phyloP scores from a whole-genome alignment of 495 filamentous ascomycete genomes.

The Penicillium riverlandense region DNA sequence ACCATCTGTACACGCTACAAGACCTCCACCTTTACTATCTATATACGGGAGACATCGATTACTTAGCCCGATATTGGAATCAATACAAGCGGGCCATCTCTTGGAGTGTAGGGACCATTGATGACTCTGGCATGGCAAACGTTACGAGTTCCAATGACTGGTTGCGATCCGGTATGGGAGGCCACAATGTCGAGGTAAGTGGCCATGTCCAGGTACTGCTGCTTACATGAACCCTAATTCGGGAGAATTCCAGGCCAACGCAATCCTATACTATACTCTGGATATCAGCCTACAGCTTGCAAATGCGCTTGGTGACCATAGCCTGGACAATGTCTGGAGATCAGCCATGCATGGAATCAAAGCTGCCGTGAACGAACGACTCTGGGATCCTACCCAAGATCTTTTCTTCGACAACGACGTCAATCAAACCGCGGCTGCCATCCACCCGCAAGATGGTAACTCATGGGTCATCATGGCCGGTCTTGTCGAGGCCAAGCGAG shows the following conservation, averaged over 20 bases:
- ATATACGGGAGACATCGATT: slow-evolving; percentile 41
- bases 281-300: slow-evolving; percentile 20
- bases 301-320: slow-evolving; percentile 12
- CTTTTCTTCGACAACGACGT: slow-evolving; percentile 28
- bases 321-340: slow-evolving; percentile 11
- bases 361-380: slow-evolving; percentile 19
- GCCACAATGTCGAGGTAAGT: slow-evolving; percentile 13
- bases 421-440: slow-evolving; percentile 10
- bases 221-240: background rate
- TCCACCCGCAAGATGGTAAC: slow-evolving; percentile 45
- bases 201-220: too few relatives aligned
- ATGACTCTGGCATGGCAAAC: slow-evolving; percentile 39
- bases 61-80: slow-evolving; percentile 36
- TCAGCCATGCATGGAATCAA: slow-evolving; percentile 13
- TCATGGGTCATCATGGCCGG: slow-evolving; percentile 35
- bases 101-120: slow-evolving; percentile 39
- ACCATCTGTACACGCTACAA: slow-evolving; percentile 51
- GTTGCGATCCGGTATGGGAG: slow-evolving; percentile 31
- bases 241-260: slow-evolving; percentile 27
- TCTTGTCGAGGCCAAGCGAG: slow-evolving; percentile 15
- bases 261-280: slow-evolving; percentile 29
- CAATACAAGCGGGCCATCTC: slow-evolving; percentile 38
- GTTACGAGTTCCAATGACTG: slow-evolving; percentile 45
- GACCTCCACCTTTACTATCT: slow-evolving; percentile 47
- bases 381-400: slow-evolving; percentile 21